A percentile compares a stretch with the other conserved stretches of the same genome.
Conservation (phyloP, 805 yeast species). For the Kodamaea restingae region DNA sequence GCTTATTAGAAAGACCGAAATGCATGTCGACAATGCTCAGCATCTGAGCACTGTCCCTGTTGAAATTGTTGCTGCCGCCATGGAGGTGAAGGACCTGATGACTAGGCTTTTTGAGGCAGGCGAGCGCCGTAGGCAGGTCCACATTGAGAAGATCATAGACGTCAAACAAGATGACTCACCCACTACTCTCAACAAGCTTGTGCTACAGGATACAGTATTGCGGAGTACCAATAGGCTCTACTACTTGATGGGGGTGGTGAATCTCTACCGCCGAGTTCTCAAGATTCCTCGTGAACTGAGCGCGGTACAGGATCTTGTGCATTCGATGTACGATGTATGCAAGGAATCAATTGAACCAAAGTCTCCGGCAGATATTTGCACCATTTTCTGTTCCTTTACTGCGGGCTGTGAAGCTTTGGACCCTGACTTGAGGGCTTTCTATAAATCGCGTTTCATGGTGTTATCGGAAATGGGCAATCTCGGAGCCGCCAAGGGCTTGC, state of each 20-base stretch:
- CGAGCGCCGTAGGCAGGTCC: slow-evolving; percentile 23
- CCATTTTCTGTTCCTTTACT: slow-evolving; percentile 52
- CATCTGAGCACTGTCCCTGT: slow-evolving; percentile 13
- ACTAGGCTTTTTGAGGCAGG: slow-evolving; percentile 20
- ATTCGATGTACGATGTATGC: slow-evolving; percentile 35
- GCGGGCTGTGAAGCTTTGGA: slow-evolving; percentile 56
- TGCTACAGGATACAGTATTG: slow-evolving; percentile 32
- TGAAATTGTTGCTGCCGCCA: slow-evolving; percentile 29
- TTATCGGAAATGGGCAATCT: slow-evolving; percentile 41
- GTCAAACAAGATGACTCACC: slow-evolving; percentile 13
- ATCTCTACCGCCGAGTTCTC: slow-evolving; percentile 54
- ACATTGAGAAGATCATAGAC: slow-evolving; percentile 19
- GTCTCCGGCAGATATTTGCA: slow-evolving; percentile 52
- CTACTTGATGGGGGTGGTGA: slow-evolving; percentile 51
- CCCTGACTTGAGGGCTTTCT: slow-evolving; percentile 30
- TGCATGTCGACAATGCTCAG: slow-evolving; percentile 9
- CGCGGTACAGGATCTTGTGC: slow-evolving; percentile 46
- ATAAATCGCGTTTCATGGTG: slow-evolving; percentile 34
- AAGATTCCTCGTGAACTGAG: slow-evolving; percentile 42
- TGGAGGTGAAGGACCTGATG: slow-evolving; percentile 31
- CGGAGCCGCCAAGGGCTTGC: slow-evolving; percentile 43
- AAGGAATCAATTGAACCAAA: slow-evolving; percentile 39
- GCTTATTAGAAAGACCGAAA: slow-evolving; percentile 28
- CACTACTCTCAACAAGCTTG: slow-evolving; percentile 17
- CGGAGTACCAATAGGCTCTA: slow-evolving; percentile 50